These are phyloP conservation scores for Capsicum pubescens DNA, from an alignment of 257 asterid species.

Conservation along the genomic window DNA sequence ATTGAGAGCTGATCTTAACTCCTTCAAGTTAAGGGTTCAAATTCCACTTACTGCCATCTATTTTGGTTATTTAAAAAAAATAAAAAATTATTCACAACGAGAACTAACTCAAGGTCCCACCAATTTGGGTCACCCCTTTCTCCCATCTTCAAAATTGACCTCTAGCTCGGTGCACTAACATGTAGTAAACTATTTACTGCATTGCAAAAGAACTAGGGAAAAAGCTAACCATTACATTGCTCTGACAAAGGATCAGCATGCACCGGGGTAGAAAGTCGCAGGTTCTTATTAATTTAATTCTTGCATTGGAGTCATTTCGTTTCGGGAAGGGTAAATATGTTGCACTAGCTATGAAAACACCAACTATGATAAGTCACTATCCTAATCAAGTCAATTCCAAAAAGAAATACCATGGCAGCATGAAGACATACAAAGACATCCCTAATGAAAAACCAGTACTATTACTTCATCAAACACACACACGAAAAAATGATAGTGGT, in stretches of 20 bases:
- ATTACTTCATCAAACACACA: neutral
- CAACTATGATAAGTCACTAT: neutral
- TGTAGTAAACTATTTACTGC: neutral
- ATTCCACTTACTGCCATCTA: too few species aligned
- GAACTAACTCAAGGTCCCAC: neutral
- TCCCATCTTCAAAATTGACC: neutral
- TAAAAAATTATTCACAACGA: neutral
- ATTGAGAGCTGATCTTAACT: too few species aligned
- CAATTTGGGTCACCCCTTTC: neutral
- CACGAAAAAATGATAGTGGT: neutral
- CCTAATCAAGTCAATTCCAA: neutral
- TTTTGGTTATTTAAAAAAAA: too few species aligned
- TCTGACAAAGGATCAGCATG: neutral
- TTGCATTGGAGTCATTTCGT: neutral
- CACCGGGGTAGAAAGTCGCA: neutral
- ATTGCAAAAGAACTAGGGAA: neutral
- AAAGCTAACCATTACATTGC: neutral
- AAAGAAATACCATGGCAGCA: neutral
- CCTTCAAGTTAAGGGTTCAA: too few species aligned
- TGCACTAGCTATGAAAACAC: neutral
- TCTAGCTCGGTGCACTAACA: neutral
- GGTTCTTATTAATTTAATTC: neutral
- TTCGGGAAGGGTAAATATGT: neutral
- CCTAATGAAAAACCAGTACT: neutral
- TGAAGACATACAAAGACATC: neutral